Conservation (phyloP, 805 yeast species). For the Wickerhamomyces strasburgensis region DNA sequence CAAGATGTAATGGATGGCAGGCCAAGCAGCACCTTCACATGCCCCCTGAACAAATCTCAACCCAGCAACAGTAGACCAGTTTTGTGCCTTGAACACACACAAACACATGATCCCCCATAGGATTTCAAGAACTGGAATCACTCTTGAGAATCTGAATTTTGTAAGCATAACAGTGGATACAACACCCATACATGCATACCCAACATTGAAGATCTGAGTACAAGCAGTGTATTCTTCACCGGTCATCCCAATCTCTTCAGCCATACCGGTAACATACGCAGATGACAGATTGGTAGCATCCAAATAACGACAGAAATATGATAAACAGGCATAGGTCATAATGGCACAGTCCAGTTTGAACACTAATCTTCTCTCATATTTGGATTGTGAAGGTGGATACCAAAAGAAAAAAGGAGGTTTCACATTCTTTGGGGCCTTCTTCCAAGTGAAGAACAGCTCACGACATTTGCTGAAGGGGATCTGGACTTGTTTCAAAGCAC, state of each 20-base stretch:
- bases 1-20: constrained; percentile 14
- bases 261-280: constrained; percentile 57
- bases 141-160: constrained; percentile 2
- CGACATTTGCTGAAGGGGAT: constrained; percentile 10
- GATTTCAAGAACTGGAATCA: constrained; percentile 8
- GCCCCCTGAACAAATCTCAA: constrained; percentile 56
- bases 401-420: constrained; percentile 17
- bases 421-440: constrained; percentile 10
- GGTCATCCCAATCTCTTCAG: constrained; percentile 43
- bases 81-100: constrained; percentile 9
- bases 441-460: constrained; percentile 13
- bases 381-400: constrained; percentile 15
- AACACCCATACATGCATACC: constrained; percentile 5
- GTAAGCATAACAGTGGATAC: constrained; percentile 4
- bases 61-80: constrained; percentile 32
- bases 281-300: constrained; percentile 29
- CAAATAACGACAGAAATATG: constrained; percentile 17
- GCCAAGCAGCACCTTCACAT: constrained; percentile 16
- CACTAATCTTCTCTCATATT: constrained; percentile 12
- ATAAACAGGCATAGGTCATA: constrained; percentile 15
- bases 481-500: background rate
- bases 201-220: constrained; percentile 4
- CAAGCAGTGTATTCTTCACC: constrained; percentile 37
- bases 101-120: constrained; percentile 46
- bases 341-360: constrained; percentile 16